Evolutionary conservation across 1,139 yeast genomes (phyloP), one percentile per base, ranked within the genome.

Genomic region (Blastobotrys serpentis): DNA sequence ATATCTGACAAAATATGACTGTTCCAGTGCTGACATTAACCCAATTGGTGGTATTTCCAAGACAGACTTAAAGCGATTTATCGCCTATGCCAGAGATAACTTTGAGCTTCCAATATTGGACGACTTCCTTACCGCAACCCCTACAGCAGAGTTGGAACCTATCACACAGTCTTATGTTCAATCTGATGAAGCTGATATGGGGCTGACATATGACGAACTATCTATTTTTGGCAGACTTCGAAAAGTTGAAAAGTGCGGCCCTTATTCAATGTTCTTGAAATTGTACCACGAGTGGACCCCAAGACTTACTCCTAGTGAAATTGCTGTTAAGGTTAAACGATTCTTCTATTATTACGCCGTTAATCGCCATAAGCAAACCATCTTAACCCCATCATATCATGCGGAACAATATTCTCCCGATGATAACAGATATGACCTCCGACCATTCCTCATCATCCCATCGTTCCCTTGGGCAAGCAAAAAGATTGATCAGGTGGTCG

Each of bases 391-490:
- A 11, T 80, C 95, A 19, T 94, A 92, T 63, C 98, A 92, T 61
- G 98, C 98, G 0, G 99, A 92, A 65, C 95, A 87, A 62, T 92
- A 94, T 64, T 88, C 97, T 1, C 98, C 98, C 1, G 99, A 92
- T 67, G 99, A 92, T 65, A 92, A 92, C 66, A 78, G 99, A 60
- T 92, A 86, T 66, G 99, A 92, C 65, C 74, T 94, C 62, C 77
- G 99, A 56, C 99, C 98, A 16, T 89, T 92, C 66, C 75, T 92
- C 65, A 87, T 92, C 51, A 81, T 86, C 58, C 97, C 98, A n/a
- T 72, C 87, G 52, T 92, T 89, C 69, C 79, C 90, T 1, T 86
- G 92, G 84, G 96, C 97, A 1, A 79, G 88, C 57, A 82, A 81
- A 66, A 89, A 87, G 69, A 92, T 92, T 48, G 97, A 88, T 61